Conservation (phyloP, 768 basidiomycete species). For the Tylopilus intermedius region DNA sequence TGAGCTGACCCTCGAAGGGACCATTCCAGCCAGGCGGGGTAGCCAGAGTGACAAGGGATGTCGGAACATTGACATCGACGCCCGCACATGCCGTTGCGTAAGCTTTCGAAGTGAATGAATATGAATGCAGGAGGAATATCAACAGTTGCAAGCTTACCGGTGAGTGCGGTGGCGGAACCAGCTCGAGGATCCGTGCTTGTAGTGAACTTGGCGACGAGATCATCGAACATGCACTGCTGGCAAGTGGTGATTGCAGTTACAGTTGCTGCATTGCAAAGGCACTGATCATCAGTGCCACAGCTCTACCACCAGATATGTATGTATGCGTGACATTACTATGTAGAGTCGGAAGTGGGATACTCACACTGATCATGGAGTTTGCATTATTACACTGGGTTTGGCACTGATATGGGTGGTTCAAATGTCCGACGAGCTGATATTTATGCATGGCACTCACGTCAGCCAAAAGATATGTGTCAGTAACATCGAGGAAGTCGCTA, state of each 20-base stretch:
- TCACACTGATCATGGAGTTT: slow-evolving; percentile 23
- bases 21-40: slow-evolving; percentile 59
- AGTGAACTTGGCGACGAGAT: slow-evolving; percentile 47
- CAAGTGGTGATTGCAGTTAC: slow-evolving; percentile 44
- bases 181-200: slow-evolving; percentile 46
- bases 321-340: neutral
- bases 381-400: slow-evolving; percentile 25
- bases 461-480: slow-evolving; percentile 25
- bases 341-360: neutral
- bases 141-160: slow-evolving; percentile 37
- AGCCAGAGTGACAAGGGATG: slow-evolving; percentile 37
- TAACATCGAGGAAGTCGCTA: slow-evolving; percentile 41
- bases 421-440: neutral
- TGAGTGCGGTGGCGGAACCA: slow-evolving; percentile 56
- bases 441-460: slow-evolving; percentile 22
- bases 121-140: slow-evolving; percentile 1
- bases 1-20: slow-evolving; percentile 45
- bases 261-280: slow-evolving; percentile 49
- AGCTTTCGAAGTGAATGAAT: slow-evolving; percentile 33
- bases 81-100: slow-evolving; percentile 47
- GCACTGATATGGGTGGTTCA: slow-evolving; percentile 18
- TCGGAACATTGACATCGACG: slow-evolving; percentile 36
- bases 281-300: slow-evolving; percentile 44
- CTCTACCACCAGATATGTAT: slow-evolving; percentile 15
- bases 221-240: slow-evolving; percentile 64